Evolutionary conservation across 129 eudicot genomes (phyloP), one percentile per base, ranked within the genome.

Genomic region (Chrysanthemum makinoi): DNA sequence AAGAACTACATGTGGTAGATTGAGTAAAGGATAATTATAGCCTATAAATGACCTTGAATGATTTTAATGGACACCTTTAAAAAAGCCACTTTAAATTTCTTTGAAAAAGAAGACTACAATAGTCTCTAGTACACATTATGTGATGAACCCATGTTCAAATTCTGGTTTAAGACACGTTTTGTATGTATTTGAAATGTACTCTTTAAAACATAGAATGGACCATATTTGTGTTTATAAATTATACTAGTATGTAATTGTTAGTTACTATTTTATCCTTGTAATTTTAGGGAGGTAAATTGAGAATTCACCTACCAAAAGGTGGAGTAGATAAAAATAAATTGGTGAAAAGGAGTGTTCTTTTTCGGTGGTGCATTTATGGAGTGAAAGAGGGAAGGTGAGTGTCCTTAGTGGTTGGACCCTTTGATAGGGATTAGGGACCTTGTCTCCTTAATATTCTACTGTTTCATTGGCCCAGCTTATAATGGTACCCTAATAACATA

Each of bases 311-410:
- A 70, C 76, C 76, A 3, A 35, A 77, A 70, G 72, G 76, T 62
- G 57, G 46, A 70, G 76, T 77, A 69, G 76, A 77, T 77, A 57
- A 71, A 70, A 64, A 33, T 53, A 14, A 55, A 75, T 50, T 46
- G 18, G 48, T 35, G 74, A 62, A 62, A 70, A 62, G 6, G 75
- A 62, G 20, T 10, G 13, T 33, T 58, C 52, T 66, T 30, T 30
- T 79, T 72, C 49, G 74, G 75, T 79, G 70, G 28, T 39, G 83
- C 79, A 72, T 79, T 67, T 65, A 78, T 39, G 61, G 79, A 33
- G 74, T 57, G 68, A 66, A 20, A 50, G 62, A 48, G 20, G 65
- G 20, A 61, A 46, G 62, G 73, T 48, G 47, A 33, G 53, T 68
- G 80, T 52, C 62, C 35, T 75, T 56, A 8, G 74, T 72, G 65